phyloP scores from a whole-genome alignment of 2,329 filamentous ascomycete species.

The Talaromyces sp. region DNA sequence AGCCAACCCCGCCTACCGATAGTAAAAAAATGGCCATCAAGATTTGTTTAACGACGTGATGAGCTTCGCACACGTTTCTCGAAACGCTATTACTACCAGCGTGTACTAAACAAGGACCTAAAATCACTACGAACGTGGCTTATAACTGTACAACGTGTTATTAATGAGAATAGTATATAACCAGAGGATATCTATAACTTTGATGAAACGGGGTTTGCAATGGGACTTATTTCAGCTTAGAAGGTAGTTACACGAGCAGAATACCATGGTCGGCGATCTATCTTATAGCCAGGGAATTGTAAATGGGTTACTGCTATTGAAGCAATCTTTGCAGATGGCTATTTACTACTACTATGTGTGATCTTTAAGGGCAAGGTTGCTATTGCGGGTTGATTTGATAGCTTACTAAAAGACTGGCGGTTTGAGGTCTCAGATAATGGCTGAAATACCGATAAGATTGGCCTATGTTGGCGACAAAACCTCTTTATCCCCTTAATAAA shows the following conservation, averaged over 20 bases:
- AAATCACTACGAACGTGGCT: conserved; percentile 1
- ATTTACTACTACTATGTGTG: conserved; percentile 13
- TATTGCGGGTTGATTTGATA: conserved; percentile 9
- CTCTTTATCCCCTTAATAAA: conserved; percentile 37
- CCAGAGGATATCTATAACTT: conserved; percentile 10
- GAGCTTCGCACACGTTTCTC: background rate
- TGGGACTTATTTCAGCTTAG: background rate
- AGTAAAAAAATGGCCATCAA: background rate
- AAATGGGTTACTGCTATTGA: conserved; percentile 20
- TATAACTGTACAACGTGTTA: background rate
- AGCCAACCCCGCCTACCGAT: background rate
- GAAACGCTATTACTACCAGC: background rate
- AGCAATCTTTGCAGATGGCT: conserved; percentile 9
- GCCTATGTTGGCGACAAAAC: conserved; percentile 39
- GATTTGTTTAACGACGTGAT: background rate
- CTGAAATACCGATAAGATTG: conserved; percentile 39
- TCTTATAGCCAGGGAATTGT: conserved; percentile 15
- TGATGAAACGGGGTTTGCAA: conserved; percentile 8
- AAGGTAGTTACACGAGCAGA: conserved; percentile 5
- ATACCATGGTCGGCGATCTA: background rate
- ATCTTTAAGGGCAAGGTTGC: conserved; percentile 16
- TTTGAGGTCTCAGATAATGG: conserved; percentile 32
- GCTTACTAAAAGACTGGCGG: background rate
- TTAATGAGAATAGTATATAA: background rate
- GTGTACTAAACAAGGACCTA: background rate